Evolutionary conservation across 768 basidiomycete species (phyloP), one percentile per base, ranked within the genome.

Genomic region (Lactarius evosmus): DNA sequence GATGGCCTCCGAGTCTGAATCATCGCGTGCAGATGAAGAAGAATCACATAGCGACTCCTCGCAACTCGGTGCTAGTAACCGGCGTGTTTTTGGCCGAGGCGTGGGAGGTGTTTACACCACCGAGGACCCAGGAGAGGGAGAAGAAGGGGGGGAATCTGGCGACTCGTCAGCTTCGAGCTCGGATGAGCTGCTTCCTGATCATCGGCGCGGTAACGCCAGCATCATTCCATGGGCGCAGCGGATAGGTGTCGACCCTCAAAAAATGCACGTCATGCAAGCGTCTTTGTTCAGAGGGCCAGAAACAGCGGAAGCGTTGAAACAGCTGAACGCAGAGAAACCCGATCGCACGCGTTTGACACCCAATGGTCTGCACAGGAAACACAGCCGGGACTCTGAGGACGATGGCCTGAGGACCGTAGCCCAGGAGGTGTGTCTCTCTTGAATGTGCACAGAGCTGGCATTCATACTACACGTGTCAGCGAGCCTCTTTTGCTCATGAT

Each of bases 201-300:
- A 58, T 67, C 27, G 63, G 57, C 74, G 72, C 7, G 75, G 74
- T 2, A 82, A 85, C 63, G 75, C 82, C 7, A 79, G 80, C 7
- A 78, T 85, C 50, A 83, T 85, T 59, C 84, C 89, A 41, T 91
- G 90, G 88, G 85, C 87, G 16, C 81, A 86, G 53, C 84, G 84
- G 56, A 73, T 87, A 30, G 88, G 89, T 6, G 78, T 95, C n/a
- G 92, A 95, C 72, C 82, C 87, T 16, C 91, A 92, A 73, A 88
- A 87, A 75, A 85, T 95, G 81, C 90, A 93, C 70, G 91, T 95
- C 59, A 96, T 96, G 94, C 94, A 96, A 70, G 86, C 90, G 0
- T 88, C 90, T 36, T 76, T 96, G 58, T 96, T 96, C 72, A 82
- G 87, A 51, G 79, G 85, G 72, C 87, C 87, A 16, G 88, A 91